Conservation (phyloP, 352 stramenopile species). For the Phytophthora pinifolia region DNA sequence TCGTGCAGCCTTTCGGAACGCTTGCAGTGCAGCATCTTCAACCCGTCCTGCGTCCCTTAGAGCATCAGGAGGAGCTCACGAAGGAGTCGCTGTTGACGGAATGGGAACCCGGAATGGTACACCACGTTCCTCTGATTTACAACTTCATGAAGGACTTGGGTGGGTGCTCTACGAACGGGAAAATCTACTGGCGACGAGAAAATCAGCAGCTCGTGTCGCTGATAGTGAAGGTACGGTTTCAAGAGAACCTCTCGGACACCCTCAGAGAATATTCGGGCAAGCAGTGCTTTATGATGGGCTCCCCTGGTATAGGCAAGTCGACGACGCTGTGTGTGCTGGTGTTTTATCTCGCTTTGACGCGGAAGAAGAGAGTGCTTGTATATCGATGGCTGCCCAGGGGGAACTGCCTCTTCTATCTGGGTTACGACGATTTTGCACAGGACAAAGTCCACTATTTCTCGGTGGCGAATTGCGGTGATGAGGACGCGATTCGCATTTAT, state of each 20-base stretch:
- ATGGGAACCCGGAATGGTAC: not conserved
- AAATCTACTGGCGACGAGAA: conserved; percentile 15
- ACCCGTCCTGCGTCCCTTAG: too few species aligned
- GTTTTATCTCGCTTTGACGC: conserved; percentile 3
- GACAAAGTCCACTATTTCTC: too few species aligned
- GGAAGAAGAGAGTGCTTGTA: conserved; percentile 4
- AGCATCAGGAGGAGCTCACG: too few species aligned
- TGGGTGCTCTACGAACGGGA: conserved; percentile 5
- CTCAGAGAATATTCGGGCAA: too few species aligned
- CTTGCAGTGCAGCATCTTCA: too few species aligned
- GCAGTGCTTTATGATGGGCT: not conserved
- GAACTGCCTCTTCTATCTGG: not conserved
- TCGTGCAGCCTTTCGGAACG: too few species aligned
- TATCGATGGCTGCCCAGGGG: not conserved
- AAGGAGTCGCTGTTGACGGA: too few species aligned
- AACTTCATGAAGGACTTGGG: conserved; percentile 6
- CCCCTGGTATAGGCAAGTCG: conserved; percentile 1
- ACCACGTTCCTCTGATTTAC: not conserved
- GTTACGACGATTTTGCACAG: too few species aligned
- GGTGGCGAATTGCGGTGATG: too few species aligned
- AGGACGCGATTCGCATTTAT: too few species aligned
- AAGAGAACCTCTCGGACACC: not conserved
- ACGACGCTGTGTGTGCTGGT: conserved; percentile 1
- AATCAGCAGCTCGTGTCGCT: conserved; percentile 10
- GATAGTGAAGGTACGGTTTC: conserved; percentile 9